Evolutionary conservation across 2,329 filamentous ascomycete species (phyloP), one percentile per base, ranked within the genome.

Genomic region (Stagonosporopsis chrysanthemi): DNA sequence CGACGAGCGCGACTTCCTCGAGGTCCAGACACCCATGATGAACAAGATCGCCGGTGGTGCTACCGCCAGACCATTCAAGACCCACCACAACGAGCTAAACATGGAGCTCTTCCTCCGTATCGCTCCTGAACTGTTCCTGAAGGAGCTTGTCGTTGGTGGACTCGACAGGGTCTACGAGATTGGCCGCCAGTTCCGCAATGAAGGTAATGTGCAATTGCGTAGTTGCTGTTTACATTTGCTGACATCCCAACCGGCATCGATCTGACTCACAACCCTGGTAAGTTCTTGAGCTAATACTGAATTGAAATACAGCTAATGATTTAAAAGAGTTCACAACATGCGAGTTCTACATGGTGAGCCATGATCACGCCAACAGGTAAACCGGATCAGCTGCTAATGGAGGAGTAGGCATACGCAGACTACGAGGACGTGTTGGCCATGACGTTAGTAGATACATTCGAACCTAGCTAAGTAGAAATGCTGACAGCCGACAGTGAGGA

Each of bases 11-110:
- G 91, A 94, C 70, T 99, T 99, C 77, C 83, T 92, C 53, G 93
- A 97, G 77, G 93, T 98, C 24, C 92, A 98, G 80, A 99, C 95
- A 0, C 73, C 95, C 5, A 97, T 98, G 87, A 93, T 99, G 86
- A 96, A 97, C 76, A 86, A 90, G 71, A 96, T 97, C 74, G 92
- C 95, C 28, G 96, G 95, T 67, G 95, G 95, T 74, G 95, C 95
- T 31, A 98, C 95, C 1, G 95, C 95, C 57, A 92, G 90, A 81
- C 95, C 95, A 5, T 99, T 99, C 80, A 83, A 90, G 67, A 98
- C 95, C 14, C 90, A 96, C 78, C 95, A 98, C 82, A 99, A 99
- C 78, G 95, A 98, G 50, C 85, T 95, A 48, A 87, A 97, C 77
- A 92, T 96, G 87, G 89, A 97, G 69, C 88, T 99, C 78, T 98